Evolutionary conservation across 139 green algal genomes (phyloP).

Genomic region (Trebouxia sp.): DNA sequence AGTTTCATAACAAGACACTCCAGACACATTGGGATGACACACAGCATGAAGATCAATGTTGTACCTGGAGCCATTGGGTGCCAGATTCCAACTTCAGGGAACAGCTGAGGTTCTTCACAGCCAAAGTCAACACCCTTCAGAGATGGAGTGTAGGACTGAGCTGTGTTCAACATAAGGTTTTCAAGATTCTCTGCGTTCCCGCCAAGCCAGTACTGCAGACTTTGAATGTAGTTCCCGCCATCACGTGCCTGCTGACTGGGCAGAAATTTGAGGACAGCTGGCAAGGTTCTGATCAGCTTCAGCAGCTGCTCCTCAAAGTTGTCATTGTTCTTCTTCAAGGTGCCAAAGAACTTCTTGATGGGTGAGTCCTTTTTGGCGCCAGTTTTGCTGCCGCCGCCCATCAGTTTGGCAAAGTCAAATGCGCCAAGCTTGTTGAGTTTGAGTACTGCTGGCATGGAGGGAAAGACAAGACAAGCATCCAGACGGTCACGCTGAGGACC

Average conservation of each 20-base stretch:
- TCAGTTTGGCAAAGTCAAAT: constrained; percentile 96
- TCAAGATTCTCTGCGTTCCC: constrained; percentile 97
- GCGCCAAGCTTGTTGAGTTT: constrained; percentile 98
- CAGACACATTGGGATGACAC: too few relatives aligned
- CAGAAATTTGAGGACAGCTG: constrained; percentile 93
- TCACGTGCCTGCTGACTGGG: constrained; percentile 89
- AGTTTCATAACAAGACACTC: too few relatives aligned
- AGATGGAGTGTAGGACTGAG: constrained; percentile 83
- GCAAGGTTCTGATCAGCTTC: constrained; percentile 90
- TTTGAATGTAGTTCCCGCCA: constrained; percentile 81
- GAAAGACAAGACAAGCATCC: constrained; percentile 98
- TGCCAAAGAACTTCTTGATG: constrained; percentile 96
- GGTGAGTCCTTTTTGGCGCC: constrained; percentile 83
- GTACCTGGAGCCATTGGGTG: constrained; percentile 81
- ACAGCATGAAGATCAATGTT: neutral
- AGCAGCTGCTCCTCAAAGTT: constrained; percentile 99
- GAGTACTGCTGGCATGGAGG: constrained; percentile 99
- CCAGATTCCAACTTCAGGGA: constrained; percentile 98
- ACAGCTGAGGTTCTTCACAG: constrained; percentile 84
- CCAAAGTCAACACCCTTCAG: constrained; percentile 80
- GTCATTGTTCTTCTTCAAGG: constrained; percentile 85
- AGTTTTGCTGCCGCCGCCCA: constrained; percentile 44
- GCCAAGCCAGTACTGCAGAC: constrained; percentile 99
- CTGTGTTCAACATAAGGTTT: constrained; percentile 94
- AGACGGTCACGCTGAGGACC: constrained; percentile 74